Evolutionary conservation across 345 rosid genomes (phyloP), one percentile per base, ranked within the genome.

Genomic region (Euphorbia tirucalli): DNA sequence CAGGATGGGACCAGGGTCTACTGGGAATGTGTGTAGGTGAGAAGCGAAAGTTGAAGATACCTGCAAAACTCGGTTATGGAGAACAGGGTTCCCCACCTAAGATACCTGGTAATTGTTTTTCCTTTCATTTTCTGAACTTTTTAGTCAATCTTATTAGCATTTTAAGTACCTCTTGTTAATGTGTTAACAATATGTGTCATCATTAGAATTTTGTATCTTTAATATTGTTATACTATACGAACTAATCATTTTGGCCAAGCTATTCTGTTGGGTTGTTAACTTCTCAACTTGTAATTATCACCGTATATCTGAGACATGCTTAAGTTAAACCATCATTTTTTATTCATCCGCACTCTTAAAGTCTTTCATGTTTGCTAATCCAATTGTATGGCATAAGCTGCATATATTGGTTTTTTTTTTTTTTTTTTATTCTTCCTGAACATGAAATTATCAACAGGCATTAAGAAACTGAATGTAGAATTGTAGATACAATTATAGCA

Each of bases 1-100:
- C 83, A 94, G 98, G 98, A 71, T 94, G 98, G 96, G 98, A 95
- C 84, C 99, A 95, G 72, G 99, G 97, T 71, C 72, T 95, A 49
- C 61, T 95, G 65, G 97, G 97, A 24, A 85, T 82, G 83, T 95
- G 99, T 14, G 89, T 92, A 0, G 97, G 99, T 67, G 97, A 95
- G 82, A 90, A 92, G 87, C 84, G 97, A 66, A 95, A 95, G 84
- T 80, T 95, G 77, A 92, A 92, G 83, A 90, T 95, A 78, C 99
- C 97, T 7, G 83, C 99, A 46, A 95, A 88, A 67, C 95, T 94
- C 70, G 99, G 97, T 71, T 94, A 94, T 63, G 97, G 99, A 39
- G 87, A 70, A 3, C 96, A 84, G 57, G 99, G 99, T 44, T 87
- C 97, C 66, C 97, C 98, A 58, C 98, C 97, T 6, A 92, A 89